Conservation (phyloP, 176 grass and related monocot species). For the Aechmea fasciata region DNA sequence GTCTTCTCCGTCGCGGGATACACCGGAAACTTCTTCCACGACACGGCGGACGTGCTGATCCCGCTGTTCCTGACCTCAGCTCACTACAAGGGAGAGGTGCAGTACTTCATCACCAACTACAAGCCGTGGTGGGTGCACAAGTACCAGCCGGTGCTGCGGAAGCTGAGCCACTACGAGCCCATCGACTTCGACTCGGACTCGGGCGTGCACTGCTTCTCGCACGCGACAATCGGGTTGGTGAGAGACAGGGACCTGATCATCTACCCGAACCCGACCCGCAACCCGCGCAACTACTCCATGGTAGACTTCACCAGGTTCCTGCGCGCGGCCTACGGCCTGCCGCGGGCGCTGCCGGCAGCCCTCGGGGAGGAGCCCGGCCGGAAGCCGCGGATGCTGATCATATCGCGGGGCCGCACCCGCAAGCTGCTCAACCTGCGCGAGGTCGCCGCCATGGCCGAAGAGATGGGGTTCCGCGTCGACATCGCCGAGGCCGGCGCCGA, state of each 20-base stretch:
- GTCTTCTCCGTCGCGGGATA: constrained; percentile 59
- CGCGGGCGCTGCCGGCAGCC: constrained; percentile 16
- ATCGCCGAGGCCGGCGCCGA: constrained; percentile 36
- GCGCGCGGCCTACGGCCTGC: constrained; percentile 34
- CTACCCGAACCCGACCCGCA: constrained; percentile 31
- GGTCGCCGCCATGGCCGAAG: constrained; percentile 23
- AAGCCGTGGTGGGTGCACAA: constrained; percentile 55
- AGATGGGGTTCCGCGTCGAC: constrained; percentile 35
- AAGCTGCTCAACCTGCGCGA: constrained; percentile 33
- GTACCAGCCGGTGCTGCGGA: constrained; percentile 35
- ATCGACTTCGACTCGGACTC: constrained; percentile 45
- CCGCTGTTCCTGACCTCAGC: constrained; percentile 50
- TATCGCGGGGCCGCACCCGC: constrained; percentile 46
- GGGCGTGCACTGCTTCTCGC: constrained; percentile 41
- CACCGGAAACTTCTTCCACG: constrained; percentile 65
- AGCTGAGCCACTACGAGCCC: constrained; percentile 29
- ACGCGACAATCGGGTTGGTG: constrained; percentile 34
- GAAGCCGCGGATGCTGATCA: constrained; percentile 51
- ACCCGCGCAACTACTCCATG: constrained; percentile 39
- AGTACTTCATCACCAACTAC: constrained; percentile 43
- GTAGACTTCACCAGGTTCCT: constrained; percentile 56
- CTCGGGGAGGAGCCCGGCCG: constrained; percentile 31
- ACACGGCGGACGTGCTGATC: constrained; percentile 51
- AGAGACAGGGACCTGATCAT: constrained; percentile 56
- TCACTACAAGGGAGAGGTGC: constrained; percentile 38